Conservation (phyloP, 202 grass and related monocot genomes). For the Carex sylvatica region DNA sequence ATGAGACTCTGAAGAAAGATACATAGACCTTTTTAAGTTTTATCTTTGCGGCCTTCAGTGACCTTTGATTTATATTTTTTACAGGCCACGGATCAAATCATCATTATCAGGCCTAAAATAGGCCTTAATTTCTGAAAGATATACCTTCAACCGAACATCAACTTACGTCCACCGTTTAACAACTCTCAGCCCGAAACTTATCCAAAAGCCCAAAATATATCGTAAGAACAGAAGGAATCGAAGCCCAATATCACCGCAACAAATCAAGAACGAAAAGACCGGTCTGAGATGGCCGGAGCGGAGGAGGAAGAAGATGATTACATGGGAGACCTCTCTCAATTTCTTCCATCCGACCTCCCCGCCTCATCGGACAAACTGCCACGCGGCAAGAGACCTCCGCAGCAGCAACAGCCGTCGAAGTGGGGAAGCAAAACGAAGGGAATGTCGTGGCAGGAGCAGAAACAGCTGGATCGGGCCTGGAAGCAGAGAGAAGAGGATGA, state of each 20-base stretch:
- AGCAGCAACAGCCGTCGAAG: conserved; percentile 5
- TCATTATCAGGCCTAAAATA: too few relatives aligned
- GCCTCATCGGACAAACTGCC: conserved; percentile 18
- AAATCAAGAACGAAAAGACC: neutral
- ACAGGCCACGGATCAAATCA: too few relatives aligned
- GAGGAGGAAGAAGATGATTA: conserved; percentile 72
- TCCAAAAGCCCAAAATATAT: neutral
- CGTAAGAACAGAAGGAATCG: neutral
- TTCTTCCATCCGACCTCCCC: conserved; percentile 45
- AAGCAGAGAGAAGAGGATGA: conserved; percentile 78
- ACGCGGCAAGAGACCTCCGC: conserved; percentile 32
- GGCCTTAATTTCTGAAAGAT: too few relatives aligned
- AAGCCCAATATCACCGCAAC: neutral
- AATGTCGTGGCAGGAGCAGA: conserved; percentile 60
- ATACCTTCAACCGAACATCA: neutral
- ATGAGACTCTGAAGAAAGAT: neutral
- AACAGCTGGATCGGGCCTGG: conserved; percentile 48
- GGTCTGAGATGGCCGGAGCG: conserved; percentile 23
- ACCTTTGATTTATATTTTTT: too few relatives aligned
- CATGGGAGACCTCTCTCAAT: conserved; percentile 80
- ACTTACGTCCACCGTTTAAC: neutral
- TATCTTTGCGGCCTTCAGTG: too few relatives aligned
- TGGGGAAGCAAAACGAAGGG: conserved; percentile 45
- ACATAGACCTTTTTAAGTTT: too few relatives aligned
- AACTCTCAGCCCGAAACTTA: neutral